phyloP scores from a whole-genome alignment of 257 asterid species.

The Gardenia jasminoides region DNA sequence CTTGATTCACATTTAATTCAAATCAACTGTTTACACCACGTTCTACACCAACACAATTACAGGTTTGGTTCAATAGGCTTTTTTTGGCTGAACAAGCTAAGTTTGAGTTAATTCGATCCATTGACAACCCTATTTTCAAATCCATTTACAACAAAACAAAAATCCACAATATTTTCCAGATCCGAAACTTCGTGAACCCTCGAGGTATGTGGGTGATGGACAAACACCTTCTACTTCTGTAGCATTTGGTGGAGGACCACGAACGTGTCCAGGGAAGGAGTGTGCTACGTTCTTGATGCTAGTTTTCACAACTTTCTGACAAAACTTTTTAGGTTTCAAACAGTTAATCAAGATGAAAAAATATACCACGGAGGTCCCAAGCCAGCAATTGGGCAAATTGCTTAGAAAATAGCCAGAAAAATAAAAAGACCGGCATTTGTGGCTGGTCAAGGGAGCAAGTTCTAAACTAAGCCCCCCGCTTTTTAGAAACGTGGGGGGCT shows the following conservation, averaged over 20 bases:
- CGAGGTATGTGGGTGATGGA: conserved; percentile 21
- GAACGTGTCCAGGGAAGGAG: conserved; percentile 22
- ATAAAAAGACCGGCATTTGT: too few relatives aligned
- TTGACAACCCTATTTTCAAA: too few relatives aligned
- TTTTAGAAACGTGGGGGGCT: too few relatives aligned
- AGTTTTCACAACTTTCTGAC: conserved; percentile 19
- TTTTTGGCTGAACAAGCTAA: too few relatives aligned
- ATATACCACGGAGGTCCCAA: conserved; percentile 15
- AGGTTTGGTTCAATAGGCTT: too few relatives aligned
- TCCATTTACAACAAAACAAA: conserved; percentile 14
- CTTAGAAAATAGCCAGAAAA: too few relatives aligned
- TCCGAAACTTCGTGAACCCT: conserved; percentile 19
- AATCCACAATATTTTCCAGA: conserved; percentile 20
- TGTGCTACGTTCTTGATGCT: conserved; percentile 18
- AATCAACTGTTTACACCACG: too few relatives aligned
- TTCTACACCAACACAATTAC: too few relatives aligned
- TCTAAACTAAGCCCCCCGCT: too few relatives aligned
- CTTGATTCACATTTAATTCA: too few relatives aligned
- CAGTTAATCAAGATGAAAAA: conserved; percentile 16
- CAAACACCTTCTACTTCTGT: not conserved
- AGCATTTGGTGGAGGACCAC: conserved; percentile 17
- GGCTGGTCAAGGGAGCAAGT: too few relatives aligned
- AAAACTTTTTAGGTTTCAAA: conserved; percentile 18
- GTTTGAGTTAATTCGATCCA: too few relatives aligned
- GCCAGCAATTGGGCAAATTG: conserved; percentile 18